Evolutionary conservation across 352 stramenopile species (phyloP).

Genomic region (Pythium periplocum): DNA sequence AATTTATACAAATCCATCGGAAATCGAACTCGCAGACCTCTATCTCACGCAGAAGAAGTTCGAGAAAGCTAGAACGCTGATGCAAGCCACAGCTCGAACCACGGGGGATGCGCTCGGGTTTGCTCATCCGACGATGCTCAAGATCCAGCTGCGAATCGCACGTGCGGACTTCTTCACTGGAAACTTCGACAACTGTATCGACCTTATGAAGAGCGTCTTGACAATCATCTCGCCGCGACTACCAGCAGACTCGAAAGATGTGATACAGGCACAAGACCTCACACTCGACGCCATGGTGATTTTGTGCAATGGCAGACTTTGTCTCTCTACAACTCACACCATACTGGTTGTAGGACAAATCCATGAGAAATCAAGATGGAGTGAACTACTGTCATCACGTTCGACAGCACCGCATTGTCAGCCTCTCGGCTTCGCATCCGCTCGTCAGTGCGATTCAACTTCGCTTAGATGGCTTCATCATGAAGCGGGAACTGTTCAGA

Average conservation of each 20-base stretch:
- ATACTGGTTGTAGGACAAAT: slow-evolving; percentile 10
- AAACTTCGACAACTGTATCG: slow-evolving; percentile 7
- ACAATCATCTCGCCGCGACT: slow-evolving; percentile 24
- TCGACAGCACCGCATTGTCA: slow-evolving; percentile 6
- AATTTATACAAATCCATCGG: slow-evolving; percentile 39
- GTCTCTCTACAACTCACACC: not conserved
- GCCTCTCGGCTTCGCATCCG: slow-evolving; percentile 3
- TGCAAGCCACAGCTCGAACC: slow-evolving; percentile 24
- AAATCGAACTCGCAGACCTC: slow-evolving; percentile 46
- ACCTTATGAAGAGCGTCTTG: slow-evolving; percentile 14
- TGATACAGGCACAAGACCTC: slow-evolving; percentile 31
- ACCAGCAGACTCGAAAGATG: slow-evolving; percentile 34
- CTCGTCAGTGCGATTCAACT: slow-evolving; percentile 1
- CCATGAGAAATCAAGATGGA: slow-evolving; percentile 5
- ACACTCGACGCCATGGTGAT: slow-evolving; percentile 32
- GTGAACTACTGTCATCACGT: slow-evolving; percentile 4
- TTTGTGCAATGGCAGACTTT: not conserved
- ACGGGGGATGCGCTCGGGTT: slow-evolving; percentile 32
- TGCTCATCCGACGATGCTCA: slow-evolving; percentile 50
- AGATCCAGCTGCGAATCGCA: slow-evolving; percentile 39
- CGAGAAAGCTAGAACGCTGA: slow-evolving; percentile 32
- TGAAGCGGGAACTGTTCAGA: slow-evolving; percentile 9
- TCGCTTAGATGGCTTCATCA: slow-evolving; percentile 11
- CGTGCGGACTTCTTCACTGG: slow-evolving; percentile 13
- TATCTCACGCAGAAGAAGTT: slow-evolving; percentile 61